These are phyloP conservation scores for Debaryomycetaceae sp. DNA, from an alignment of 1,139 yeast species.

Conservation along the genomic window DNA sequence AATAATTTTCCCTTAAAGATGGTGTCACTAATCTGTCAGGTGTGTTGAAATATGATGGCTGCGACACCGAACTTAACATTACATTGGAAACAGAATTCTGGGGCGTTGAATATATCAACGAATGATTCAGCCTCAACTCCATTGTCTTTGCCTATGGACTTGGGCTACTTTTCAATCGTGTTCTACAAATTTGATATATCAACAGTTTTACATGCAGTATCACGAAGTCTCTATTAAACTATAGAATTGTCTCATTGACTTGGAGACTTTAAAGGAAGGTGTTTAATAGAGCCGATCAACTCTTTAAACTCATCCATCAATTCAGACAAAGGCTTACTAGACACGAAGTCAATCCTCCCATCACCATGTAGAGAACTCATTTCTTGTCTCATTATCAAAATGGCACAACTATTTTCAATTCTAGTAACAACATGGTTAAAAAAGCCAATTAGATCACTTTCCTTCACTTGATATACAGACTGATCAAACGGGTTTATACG, in stretches of 20 bases:
- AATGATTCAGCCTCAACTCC: background rate
- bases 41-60: background rate
- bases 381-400: slow-evolving; percentile 33
- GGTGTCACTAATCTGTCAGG: background rate
- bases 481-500: slow-evolving; percentile 24
- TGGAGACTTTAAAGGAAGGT: slow-evolving; percentile 1
- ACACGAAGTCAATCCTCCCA: slow-evolving; percentile 22
- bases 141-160: background rate
- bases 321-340: slow-evolving; percentile 19
- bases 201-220: background rate
- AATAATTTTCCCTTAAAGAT: slow-evolving; percentile 20
- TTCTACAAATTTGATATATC: background rate
- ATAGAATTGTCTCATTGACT: background rate
- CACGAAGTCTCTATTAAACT: background rate
- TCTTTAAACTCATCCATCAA: slow-evolving; percentile 26
- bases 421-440: slow-evolving; percentile 63
- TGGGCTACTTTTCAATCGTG: background rate
- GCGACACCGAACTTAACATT: background rate
- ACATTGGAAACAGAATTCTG: background rate
- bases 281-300: slow-evolving; percentile 11
- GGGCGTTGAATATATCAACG: background rate
- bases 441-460: slow-evolving; percentile 41
- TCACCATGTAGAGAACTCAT: slow-evolving; percentile 17
- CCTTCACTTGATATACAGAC: slow-evolving; percentile 24
- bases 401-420: slow-evolving; percentile 52